Conservation (phyloP, 129 eudicot genomes). For the Tanacetum coccineum region DNA sequence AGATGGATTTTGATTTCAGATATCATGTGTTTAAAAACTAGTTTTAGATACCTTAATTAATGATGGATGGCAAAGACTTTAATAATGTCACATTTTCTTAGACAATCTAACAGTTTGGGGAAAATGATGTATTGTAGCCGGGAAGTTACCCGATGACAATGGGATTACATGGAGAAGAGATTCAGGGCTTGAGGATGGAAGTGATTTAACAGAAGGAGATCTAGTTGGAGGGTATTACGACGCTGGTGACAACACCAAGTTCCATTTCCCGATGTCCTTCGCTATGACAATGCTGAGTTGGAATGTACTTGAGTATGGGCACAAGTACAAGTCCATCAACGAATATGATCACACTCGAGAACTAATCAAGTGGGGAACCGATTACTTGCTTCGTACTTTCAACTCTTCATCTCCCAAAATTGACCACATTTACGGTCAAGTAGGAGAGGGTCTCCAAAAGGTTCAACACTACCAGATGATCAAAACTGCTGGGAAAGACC, state of each 20-base stretch:
- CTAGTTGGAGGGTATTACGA: conserved; percentile 95
- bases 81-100: background rate
- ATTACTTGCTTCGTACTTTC: conserved; percentile 86
- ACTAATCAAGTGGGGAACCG: conserved; percentile 93
- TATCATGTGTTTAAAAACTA: no score
- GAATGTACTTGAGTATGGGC: conserved; percentile 82
- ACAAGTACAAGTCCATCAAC: conserved; percentile 53
- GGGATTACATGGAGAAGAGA: conserved; percentile 76
- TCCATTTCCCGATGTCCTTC: conserved; percentile 82
- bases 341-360: conserved; percentile 72
- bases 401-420: conserved; percentile 61
- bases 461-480: conserved; percentile 58
- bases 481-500: conserved; percentile 88
- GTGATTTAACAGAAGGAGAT: conserved; percentile 48
- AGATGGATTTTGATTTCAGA: background rate
- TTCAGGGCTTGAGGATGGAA: conserved; percentile 80
- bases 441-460: conserved; percentile 70
- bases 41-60: no score
- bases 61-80: no score
- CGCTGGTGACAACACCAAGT: conserved; percentile 83
- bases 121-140: conserved; percentile 43
- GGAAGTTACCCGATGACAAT: conserved; percentile 66
- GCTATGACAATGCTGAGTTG: conserved; percentile 90
- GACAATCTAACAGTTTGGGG: background rate
- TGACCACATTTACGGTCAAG: conserved; percentile 68